Evolutionary conservation across 306 rosid species (phyloP), one percentile per base, ranked within the genome.

Genomic region (Senna siamea): DNA sequence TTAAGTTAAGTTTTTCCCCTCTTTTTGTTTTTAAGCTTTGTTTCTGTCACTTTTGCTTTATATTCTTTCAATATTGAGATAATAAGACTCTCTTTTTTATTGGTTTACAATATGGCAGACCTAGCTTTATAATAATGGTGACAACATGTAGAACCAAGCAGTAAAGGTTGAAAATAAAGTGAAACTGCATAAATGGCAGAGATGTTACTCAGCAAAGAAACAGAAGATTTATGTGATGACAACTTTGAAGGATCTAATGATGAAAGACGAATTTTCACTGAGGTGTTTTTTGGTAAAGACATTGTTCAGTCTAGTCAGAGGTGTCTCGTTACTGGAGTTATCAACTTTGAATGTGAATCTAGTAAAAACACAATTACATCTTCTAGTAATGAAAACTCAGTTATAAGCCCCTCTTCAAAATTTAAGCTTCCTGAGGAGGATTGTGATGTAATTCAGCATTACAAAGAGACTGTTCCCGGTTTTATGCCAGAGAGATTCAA

Each of bases 231-330:
- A 75, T 85, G 69, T 34, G 88, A 90, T 80, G 96, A 89, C 87
- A 83, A 75, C 70, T 85, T 90, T 64, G 98, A 94, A 76, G 98
- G 97, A 63, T 94, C 97, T 7, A 80, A 82, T 63, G 81, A 72
- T 65, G 98, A 92, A 87, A 81, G 67, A 52, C 67, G 60, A 78
- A 88, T 92, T 87, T 94, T 88, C 79, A 86, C 73, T 47, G 97
- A 92, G 80, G 80, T 83, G 43, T 88, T 94, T 87, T 89, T 87
- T 44, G 81, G 92, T 62, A 79, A 70, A 73, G 84, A 70, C 34
- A 32, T 38, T 69, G 82, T 82, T 65, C 83, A 69, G 54, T 53
- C 79, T 50, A 84, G 80, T 80, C 79, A 52, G 81, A 85, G 80
- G 80, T 82, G 89, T 80, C 78, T 74, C 84, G 88, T 82, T 51